A percentile compares a stretch with the other conserved stretches of the same genome.
Conservation (phyloP, 306 rosid species). For the Cicer cuneatum region DNA sequence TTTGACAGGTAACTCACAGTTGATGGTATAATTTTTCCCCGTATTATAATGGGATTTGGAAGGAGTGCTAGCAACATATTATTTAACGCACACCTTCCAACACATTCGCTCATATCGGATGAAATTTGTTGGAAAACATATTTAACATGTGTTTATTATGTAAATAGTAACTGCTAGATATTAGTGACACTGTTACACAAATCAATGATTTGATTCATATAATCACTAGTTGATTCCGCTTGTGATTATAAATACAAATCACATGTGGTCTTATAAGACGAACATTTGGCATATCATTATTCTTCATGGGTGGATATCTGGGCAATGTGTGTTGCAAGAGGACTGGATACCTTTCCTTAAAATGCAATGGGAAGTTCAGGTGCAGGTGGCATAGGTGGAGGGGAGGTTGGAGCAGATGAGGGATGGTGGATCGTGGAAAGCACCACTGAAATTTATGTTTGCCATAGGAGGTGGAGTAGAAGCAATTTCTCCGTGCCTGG, state of each 20-base stretch:
- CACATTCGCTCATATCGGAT: background rate
- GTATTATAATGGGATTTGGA: constrained; percentile 12
- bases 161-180: background rate
- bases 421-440: no score
- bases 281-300: background rate
- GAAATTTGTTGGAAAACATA: background rate
- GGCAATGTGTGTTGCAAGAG: no score
- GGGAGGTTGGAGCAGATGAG: no score
- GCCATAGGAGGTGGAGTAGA: no score
- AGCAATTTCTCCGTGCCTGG: no score
- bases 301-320: no score
- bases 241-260: background rate
- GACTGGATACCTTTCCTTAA: no score
- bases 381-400: no score
- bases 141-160: background rate
- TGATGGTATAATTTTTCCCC: constrained; percentile 18
- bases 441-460: no score
- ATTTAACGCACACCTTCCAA: background rate
- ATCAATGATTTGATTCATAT: background rate
- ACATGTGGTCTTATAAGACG: background rate
- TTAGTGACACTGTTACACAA: background rate
- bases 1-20: constrained; percentile 72
- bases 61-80: background rate
- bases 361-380: no score
- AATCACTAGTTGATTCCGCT: background rate